Conservation (phyloP, 257 asterid genomes). For the Marsdenia floribunda region DNA sequence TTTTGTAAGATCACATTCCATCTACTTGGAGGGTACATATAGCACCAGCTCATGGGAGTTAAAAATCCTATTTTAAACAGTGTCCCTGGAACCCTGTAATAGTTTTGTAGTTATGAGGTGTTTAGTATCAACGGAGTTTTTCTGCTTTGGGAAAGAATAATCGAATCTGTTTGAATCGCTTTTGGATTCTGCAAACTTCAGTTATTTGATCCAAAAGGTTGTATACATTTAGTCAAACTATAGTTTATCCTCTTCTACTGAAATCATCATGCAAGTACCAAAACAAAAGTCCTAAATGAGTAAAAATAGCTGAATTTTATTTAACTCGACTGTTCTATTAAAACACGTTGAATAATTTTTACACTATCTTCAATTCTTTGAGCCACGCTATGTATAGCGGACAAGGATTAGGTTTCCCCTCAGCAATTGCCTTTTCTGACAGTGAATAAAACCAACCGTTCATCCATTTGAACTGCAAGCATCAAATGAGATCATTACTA, state of each 20-base stretch:
- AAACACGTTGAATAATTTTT: background rate
- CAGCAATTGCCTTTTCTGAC: conserved; percentile 69
- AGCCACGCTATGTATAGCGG: conserved; percentile 94
- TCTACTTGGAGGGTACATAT: background rate
- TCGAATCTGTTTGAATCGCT: background rate
- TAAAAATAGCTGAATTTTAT: background rate
- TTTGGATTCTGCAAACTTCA: background rate
- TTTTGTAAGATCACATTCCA: background rate
- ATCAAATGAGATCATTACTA: conserved; percentile 7
- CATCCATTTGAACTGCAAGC: conserved; percentile 84
- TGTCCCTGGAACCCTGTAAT: background rate
- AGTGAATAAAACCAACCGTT: conserved; percentile 93
- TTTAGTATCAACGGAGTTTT: background rate
- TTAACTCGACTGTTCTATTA: background rate
- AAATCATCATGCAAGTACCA: background rate
- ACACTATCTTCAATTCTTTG: conserved; percentile 73
- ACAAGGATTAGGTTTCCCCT: conserved; percentile 89
- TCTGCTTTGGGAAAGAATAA: background rate
- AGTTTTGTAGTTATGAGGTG: background rate
- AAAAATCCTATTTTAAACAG: background rate
- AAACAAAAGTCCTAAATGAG: background rate
- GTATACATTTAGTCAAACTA: background rate
- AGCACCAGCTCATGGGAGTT: no score
- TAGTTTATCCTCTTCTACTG: background rate
- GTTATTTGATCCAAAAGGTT: background rate